These are phyloP conservation scores for Aureobasidium uvarum DNA, from an alignment of 2,329 filamentous ascomycete genomes.

Conservation along the genomic window DNA sequence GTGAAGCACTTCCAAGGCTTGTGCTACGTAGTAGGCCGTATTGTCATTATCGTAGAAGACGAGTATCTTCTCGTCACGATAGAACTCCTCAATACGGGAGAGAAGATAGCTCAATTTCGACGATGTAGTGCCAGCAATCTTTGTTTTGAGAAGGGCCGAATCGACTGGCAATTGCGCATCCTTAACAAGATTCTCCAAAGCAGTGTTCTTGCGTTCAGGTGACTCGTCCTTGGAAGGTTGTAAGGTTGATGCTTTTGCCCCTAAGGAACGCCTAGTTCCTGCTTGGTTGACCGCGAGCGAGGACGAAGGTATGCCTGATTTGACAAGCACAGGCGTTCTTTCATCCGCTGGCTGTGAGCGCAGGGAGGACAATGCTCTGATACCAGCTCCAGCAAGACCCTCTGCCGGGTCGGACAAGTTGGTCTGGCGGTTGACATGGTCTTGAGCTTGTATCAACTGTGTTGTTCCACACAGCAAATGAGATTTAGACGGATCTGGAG, in stretches of 20 bases:
- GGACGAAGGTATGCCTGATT: slow-evolving; percentile 43
- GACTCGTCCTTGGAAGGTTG: slow-evolving; percentile 15
- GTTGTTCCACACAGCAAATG: slow-evolving; percentile 58
- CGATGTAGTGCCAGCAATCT: slow-evolving; percentile 75
- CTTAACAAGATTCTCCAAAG: neutral
- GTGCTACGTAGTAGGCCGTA: slow-evolving; percentile 78
- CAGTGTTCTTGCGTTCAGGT: neutral
- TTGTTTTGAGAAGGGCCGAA: slow-evolving; percentile 59
- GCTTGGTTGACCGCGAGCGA: slow-evolving; percentile 41
- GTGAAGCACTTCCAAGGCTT: slow-evolving; percentile 71
- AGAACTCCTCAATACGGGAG: slow-evolving; percentile 65
- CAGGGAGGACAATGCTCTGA: slow-evolving; percentile 33
- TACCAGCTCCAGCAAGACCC: slow-evolving; percentile 37
- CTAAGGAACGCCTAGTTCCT: slow-evolving; percentile 35
- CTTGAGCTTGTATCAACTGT: slow-evolving; percentile 57
- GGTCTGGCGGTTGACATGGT: slow-evolving; percentile 49
- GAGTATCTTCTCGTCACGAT: slow-evolving; percentile 77
- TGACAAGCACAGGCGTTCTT: neutral
- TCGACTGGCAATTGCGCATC: slow-evolving; percentile 37
- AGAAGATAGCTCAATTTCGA: slow-evolving; percentile 85
- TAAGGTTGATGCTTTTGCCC: neutral
- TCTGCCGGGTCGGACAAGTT: slow-evolving; percentile 34
- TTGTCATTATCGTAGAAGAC: slow-evolving; percentile 92
- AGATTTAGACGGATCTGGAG: slow-evolving; percentile 26
- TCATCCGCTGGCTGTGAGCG: slow-evolving; percentile 23